Percentiles rank a stretch among this genome's conserved stretches.
Conservation (phyloP, 441 rosid species). For the Syzygium syzygioides region DNA sequence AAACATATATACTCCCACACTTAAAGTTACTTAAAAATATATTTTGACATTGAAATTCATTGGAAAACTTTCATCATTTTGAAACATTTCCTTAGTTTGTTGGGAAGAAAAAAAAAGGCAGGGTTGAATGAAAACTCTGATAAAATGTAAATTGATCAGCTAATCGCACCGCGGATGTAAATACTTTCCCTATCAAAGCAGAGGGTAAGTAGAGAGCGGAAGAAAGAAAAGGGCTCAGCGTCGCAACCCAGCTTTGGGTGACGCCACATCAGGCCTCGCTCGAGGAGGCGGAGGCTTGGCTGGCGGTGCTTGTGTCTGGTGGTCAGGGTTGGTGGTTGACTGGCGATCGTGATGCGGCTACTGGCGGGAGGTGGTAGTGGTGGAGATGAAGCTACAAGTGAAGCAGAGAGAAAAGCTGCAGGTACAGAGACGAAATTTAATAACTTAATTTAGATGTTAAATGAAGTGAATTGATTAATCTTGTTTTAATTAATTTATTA, state of each 20-base stretch:
- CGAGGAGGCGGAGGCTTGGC: neutral
- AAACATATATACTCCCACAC: too few relatives aligned
- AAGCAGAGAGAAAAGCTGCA: neutral
- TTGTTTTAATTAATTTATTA: too few relatives aligned
- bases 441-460: fast-evolving
- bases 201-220: neutral
- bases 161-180: too few relatives aligned
- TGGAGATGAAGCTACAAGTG: neutral
- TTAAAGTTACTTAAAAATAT: too few relatives aligned
- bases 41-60: too few relatives aligned
- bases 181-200: neutral
- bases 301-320: neutral
- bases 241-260: neutral
- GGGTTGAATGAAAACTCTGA: too few relatives aligned
- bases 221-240: neutral
- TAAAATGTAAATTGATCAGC: too few relatives aligned
- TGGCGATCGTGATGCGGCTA: neutral
- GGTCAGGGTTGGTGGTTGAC: neutral
- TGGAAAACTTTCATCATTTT: too few relatives aligned
- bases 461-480: neutral
- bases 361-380: neutral
- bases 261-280: neutral
- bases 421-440: neutral
- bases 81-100: too few relatives aligned
- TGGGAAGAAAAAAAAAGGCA: too few relatives aligned